Percentiles rank a stretch among this genome's conserved stretches.
Conservation (phyloP, 2,329 filamentous ascomycete genomes). For the Coleophoma crateriformis region DNA sequence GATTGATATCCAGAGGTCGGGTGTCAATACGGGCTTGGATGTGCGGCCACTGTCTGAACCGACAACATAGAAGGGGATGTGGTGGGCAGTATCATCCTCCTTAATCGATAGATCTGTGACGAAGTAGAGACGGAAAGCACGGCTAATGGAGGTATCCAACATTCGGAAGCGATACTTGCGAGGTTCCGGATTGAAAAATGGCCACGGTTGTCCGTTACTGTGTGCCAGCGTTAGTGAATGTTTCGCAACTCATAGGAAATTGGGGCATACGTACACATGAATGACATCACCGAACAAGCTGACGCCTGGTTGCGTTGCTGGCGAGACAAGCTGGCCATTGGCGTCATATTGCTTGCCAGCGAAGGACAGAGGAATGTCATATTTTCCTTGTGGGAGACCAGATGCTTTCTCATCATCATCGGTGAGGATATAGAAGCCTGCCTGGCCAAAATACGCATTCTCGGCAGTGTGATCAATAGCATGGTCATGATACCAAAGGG, state of each 20-base stretch:
- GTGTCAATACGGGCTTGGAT: constrained; percentile 33
- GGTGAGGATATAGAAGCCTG: constrained; percentile 46
- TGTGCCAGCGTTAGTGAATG: not conserved
- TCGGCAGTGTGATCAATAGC: constrained; percentile 34
- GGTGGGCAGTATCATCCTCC: too few relatives aligned
- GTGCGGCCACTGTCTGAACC: constrained; percentile 48
- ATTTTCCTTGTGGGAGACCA: constrained; percentile 39
- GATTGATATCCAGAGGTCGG: constrained; percentile 39
- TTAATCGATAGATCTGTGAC: too few relatives aligned
- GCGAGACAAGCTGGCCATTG: constrained; percentile 41
- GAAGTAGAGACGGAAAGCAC: too few relatives aligned
- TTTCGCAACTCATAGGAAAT: too few relatives aligned
- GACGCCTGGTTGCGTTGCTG: constrained; percentile 35
- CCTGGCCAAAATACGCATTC: constrained; percentile 49
- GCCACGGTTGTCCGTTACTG: constrained; percentile 49
- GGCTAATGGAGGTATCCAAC: constrained; percentile 32
- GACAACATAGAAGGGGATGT: constrained; percentile 40
- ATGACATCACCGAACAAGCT: constrained; percentile 49
- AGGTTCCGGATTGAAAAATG: constrained; percentile 48
- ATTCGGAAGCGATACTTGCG: constrained; percentile 53
- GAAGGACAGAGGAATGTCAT: constrained; percentile 46
- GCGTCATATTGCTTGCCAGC: constrained; percentile 43
- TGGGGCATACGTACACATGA: constrained; percentile 30
- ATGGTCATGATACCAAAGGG: constrained; percentile 48
- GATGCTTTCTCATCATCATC: constrained; percentile 41